These are phyloP conservation scores for Mortierella sp. DNA, from an alignment of 371 early-diverging fungal genomes.

Conservation along the genomic window DNA sequence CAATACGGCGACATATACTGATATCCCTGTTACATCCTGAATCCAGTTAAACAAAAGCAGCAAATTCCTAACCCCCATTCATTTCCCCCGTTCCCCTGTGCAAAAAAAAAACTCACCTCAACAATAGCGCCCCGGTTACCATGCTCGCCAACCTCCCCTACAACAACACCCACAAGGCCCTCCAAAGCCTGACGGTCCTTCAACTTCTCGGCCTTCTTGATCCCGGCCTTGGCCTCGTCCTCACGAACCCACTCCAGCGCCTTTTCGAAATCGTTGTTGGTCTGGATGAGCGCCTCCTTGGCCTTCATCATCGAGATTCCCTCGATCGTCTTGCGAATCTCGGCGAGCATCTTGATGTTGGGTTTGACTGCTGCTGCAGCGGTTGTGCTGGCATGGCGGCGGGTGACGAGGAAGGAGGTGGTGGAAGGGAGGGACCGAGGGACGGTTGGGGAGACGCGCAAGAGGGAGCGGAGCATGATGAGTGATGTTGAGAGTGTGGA, in stretches of 20 bases:
- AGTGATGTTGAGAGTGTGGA: not conserved
- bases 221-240: conserved; percentile 78
- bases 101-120: conserved; percentile 62
- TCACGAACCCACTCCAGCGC: conserved; percentile 89
- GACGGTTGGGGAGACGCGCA: conserved; percentile 21
- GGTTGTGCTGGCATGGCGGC: conserved; percentile 33
- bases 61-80: not conserved
- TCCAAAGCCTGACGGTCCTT: conserved; percentile 72
- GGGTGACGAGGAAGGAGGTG: conserved; percentile 7
- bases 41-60: not conserved
- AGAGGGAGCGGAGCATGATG: conserved; percentile 44
- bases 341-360: conserved; percentile 81
- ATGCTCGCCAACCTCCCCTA: conserved; percentile 59
- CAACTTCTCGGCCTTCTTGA: conserved; percentile 83
- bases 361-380: conserved; percentile 67
- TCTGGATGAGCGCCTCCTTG: conserved; percentile 84
- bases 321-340: conserved; percentile 76
- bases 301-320: conserved; percentile 85
- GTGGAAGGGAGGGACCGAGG: conserved; percentile 8
- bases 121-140: conserved; percentile 72
- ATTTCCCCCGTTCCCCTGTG: not conserved
- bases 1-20: too few relatives aligned
- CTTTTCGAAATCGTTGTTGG: conserved; percentile 79
- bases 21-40: too few relatives aligned
- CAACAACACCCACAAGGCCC: conserved; percentile 82